These are phyloP conservation scores for Myxozyma sirexii DNA, from an alignment of 805 yeast genomes.

Conservation along the genomic window DNA sequence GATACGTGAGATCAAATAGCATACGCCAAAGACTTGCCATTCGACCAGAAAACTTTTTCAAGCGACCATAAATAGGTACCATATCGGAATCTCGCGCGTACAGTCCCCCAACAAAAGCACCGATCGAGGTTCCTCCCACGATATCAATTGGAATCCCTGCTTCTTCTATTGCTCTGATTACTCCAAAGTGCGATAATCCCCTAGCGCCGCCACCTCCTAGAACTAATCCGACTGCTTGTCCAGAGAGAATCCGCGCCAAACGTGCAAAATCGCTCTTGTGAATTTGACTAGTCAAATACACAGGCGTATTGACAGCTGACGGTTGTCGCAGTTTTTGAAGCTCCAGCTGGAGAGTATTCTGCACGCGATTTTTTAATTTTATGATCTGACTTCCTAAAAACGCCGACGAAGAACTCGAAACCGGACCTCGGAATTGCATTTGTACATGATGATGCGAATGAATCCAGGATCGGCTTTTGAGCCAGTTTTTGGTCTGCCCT, in stretches of 20 bases:
- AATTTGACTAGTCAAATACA: conserved; percentile 46
- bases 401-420: conserved; percentile 23
- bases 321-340: conserved; percentile 37
- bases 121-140: conserved; percentile 95
- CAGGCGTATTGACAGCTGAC: conserved; percentile 31
- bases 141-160: conserved; percentile 91
- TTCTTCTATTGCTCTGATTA: conserved; percentile 86
- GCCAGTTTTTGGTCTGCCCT: conserved; percentile 84
- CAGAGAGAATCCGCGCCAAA: conserved; percentile 84
- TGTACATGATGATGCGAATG: conserved; percentile 92
- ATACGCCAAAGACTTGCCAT: conserved; percentile 86
- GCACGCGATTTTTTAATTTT: conserved; percentile 41
- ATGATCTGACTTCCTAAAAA: conserved; percentile 24
- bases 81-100: conserved; percentile 91
- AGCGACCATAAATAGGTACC: conserved; percentile 87
- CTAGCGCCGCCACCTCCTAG: conserved; percentile 98
- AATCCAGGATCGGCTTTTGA: conserved; percentile 85
- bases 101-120: conserved; percentile 92
- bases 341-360: conserved; percentile 39
- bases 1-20: conserved; percentile 82
- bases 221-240: conserved; percentile 91
- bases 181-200: conserved; percentile 90
- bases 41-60: conserved; percentile 82
- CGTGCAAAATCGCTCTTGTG: conserved; percentile 89
- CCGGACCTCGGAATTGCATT: conserved; percentile 48